phyloP scores from a whole-genome alignment of 805 yeast genomes.

The Saccharomycopsis capsularis region DNA sequence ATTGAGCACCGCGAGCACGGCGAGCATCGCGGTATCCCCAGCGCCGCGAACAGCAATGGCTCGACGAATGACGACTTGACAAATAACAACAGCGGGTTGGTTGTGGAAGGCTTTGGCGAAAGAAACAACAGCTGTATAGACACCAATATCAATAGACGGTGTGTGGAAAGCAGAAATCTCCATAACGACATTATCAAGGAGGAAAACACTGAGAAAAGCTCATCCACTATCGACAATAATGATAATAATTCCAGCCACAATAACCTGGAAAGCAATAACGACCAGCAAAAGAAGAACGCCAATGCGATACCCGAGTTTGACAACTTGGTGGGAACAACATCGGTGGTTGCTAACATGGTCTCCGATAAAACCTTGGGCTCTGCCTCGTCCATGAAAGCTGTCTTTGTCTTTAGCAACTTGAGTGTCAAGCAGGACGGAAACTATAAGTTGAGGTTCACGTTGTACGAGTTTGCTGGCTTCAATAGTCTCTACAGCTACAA shows the following conservation, averaged over 20 bases:
- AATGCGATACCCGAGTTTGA: slow-evolving; percentile 10
- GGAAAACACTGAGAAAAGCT: not conserved
- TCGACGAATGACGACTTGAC: not conserved
- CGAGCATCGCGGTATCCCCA: not conserved
- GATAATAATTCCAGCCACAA: not conserved
- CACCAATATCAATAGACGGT: no score
- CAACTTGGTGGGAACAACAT: slow-evolving; percentile 20
- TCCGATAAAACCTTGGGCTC: slow-evolving; percentile 11
- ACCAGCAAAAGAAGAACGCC: not conserved
- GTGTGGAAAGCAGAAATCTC: not conserved
- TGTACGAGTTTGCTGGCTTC: slow-evolving; percentile 17
- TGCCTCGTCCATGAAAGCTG: slow-evolving; percentile 17
- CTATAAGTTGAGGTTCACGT: slow-evolving; percentile 17
- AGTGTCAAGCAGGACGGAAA: slow-evolving; percentile 22
- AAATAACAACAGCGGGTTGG: not conserved
- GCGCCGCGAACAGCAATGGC: not conserved
- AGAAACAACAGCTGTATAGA: not conserved
- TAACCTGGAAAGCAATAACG: not conserved
- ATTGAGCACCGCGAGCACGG: not conserved
- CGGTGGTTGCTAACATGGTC: slow-evolving; percentile 22
- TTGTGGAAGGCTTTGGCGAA: not conserved
- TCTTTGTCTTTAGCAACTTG: slow-evolving; percentile 21
- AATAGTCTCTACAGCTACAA: slow-evolving; percentile 5
- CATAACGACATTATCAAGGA: no score
- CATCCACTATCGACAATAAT: not conserved